Conservation (phyloP, 2,329 filamentous ascomycete species). For the Colletotrichum australisinense region DNA sequence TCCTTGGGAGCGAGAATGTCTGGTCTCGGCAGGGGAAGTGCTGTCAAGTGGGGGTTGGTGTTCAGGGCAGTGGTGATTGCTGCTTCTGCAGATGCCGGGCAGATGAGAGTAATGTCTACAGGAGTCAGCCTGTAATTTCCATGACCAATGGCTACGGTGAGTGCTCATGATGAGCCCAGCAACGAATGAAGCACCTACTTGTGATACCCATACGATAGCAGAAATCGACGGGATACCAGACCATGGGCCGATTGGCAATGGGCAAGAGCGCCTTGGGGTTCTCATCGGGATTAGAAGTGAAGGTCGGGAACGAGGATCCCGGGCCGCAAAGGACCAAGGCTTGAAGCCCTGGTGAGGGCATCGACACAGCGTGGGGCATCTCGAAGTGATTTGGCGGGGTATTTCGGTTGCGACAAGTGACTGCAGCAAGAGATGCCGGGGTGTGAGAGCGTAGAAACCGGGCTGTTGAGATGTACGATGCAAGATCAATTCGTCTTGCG, state of each 20-base stretch:
- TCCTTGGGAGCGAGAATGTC: conserved; percentile 81
- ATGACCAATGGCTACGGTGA: not conserved
- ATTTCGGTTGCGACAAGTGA: not conserved
- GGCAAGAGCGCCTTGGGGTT: conserved; percentile 85
- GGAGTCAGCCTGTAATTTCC: conserved; percentile 38
- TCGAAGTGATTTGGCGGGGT: conserved; percentile 36
- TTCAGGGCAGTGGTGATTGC: conserved; percentile 78
- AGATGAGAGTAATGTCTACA: conserved; percentile 71
- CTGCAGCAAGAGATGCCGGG: not conserved
- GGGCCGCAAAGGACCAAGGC: conserved; percentile 86
- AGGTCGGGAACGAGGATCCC: conserved; percentile 84
- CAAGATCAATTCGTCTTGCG: not conserved
- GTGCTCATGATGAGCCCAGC: not conserved
- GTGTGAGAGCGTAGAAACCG: not conserved
- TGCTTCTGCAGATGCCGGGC: conserved; percentile 72
- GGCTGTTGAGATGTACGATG: not conserved
- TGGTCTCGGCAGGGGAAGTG: conserved; percentile 77
- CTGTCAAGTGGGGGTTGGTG: conserved; percentile 82
- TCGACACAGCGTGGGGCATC: conserved; percentile 82
- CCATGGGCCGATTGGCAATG: conserved; percentile 87
- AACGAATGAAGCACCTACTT: conserved; percentile 57
- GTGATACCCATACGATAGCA: conserved; percentile 85
- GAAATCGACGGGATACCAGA: conserved; percentile 90
- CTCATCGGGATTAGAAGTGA: conserved; percentile 83
- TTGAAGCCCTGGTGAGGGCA: conserved; percentile 82